Percentiles rank a stretch among this genome's conserved stretches.
phyloP scores from a whole-genome alignment of 768 basidiomycete genomes.

The Tulasnella sp. region DNA sequence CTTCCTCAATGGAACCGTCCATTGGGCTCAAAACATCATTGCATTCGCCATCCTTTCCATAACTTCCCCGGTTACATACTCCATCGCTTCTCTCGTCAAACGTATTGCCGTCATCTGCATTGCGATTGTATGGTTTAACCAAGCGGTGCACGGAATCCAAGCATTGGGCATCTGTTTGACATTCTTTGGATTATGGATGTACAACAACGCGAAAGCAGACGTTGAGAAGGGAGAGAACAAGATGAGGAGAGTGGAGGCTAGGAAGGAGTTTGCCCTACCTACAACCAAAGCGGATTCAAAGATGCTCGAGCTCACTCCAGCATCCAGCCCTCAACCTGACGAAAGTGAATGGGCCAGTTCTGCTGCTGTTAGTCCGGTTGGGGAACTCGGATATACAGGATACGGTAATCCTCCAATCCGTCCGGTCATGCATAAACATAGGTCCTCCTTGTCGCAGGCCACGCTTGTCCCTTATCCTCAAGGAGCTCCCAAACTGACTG shows the following conservation, averaged over 20 bases:
- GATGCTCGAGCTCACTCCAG: neutral
- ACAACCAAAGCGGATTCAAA: constrained; percentile 43
- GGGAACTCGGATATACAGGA: too few species aligned
- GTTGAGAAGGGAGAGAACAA: constrained; percentile 88
- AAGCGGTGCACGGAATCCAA: constrained; percentile 70
- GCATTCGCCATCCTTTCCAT: constrained; percentile 93
- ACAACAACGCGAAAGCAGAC: constrained; percentile 86
- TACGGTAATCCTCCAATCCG: constrained; percentile 4
- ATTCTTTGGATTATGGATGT: constrained; percentile 85
- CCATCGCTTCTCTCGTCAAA: constrained; percentile 95
- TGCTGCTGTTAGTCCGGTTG: too few species aligned
- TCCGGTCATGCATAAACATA: constrained; percentile 2
- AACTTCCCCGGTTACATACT: constrained; percentile 96
- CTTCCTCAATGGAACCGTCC: constrained; percentile 86
- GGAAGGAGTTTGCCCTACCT: constrained; percentile 54
- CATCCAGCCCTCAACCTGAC: neutral
- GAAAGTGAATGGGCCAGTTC: constrained; percentile 7
- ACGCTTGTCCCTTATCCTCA: neutral
- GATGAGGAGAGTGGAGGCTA: constrained; percentile 63
- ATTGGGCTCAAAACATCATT: constrained; percentile 94
- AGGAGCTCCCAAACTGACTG: neutral
- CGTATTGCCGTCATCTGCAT: constrained; percentile 97
- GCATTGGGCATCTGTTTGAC: constrained; percentile 83
- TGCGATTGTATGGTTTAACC: constrained; percentile 93
- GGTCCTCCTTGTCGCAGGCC: neutral